A percentile compares a stretch with the other conserved stretches of the same genome.
These are phyloP conservation scores for Penicillium waksmanii DNA, from an alignment of 495 filamentous ascomycete species.

Conservation along the genomic window DNA sequence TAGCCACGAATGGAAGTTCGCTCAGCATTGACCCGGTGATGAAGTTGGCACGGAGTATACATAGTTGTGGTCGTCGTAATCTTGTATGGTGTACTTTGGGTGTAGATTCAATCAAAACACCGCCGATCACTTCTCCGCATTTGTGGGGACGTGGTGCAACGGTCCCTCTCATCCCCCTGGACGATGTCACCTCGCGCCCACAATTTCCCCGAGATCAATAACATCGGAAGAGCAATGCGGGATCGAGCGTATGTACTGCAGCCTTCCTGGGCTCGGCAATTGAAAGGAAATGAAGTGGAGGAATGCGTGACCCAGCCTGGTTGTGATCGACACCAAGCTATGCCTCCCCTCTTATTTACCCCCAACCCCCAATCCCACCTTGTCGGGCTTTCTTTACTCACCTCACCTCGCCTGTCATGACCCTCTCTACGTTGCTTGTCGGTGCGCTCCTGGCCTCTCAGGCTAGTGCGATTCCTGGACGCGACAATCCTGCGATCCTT, in stretches of 20 bases:
- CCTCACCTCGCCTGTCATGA: conserved; percentile 16
- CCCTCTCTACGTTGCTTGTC: conserved; percentile 27
- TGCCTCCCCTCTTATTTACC: conserved; percentile 17
- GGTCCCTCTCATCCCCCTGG: conserved; percentile 9
- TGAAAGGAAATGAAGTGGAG: background rate
- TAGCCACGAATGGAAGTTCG: conserved; percentile 5
- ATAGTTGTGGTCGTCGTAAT: background rate
- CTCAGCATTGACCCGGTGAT: conserved; percentile 7
- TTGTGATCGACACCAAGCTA: conserved; percentile 26
- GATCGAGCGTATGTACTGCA: conserved; percentile 5
- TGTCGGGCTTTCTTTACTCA: background rate
- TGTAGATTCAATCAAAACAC: conserved; percentile 1
- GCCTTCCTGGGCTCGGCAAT: background rate
- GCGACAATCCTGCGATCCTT: conserved; percentile 36
- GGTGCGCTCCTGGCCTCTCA: conserved; percentile 31
- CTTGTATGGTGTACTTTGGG: background rate
- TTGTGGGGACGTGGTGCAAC: conserved; percentile 28
- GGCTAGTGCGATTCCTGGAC: conserved; percentile 29
- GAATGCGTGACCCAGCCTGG: conserved; percentile 29
- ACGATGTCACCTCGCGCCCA: conserved; percentile 30
- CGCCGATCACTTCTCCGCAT: conserved; percentile 35
- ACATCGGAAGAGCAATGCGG: background rate
- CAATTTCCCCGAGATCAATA: conserved; percentile 17
- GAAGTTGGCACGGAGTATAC: background rate
- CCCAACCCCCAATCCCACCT: background rate